Base-by-base conservation (phyloP, 2,329 filamentous ascomycete species). In the Stemphylium vesicarium region DNA sequence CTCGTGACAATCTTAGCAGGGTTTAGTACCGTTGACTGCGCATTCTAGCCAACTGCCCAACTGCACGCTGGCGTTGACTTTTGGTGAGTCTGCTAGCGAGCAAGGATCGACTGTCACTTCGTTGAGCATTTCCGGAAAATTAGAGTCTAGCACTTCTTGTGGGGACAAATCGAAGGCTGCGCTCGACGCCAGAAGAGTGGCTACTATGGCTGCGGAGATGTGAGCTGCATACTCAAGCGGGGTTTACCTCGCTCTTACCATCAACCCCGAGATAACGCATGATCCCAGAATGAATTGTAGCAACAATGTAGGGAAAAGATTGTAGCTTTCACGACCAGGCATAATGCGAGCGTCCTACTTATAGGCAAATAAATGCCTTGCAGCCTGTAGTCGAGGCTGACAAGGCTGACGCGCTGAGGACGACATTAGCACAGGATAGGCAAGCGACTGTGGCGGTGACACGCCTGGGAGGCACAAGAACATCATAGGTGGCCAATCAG, bases 21-120 rank as follows among this genome's bases (percentile, higher is more conserved):
- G 4, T n/a, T 20, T 24, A 8, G 8, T 46, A 72, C 69, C 62
- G 35, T 73, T 73, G 2, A 70, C 62, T 18, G 69, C 65, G 35
- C 71, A 73, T 53, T 72, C 68, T 11, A 72, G 22, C 71, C 71
- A 73, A 36, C 57, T 70, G 13, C 60, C 62, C 4, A 73, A 58
- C 41, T 70, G 67, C 5, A 70, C 56, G 39, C 66, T 70, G 24
- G 68, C 63, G 49, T 73, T 73, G 9, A 56, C 65, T 22, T 18
- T 50, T 2, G 58, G 49, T 1, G 62, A 64, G 22, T 68, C 59
- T 12, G 59, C 65, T 4, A 70, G 48, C 18, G 57, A 40, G 51
- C 70, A 73, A 8, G 70, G 68, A 41, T 73, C 52, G 18, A 57
- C 26, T 1, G 16, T 24, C 13, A 43, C 4, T 35, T 52, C 53